Conservation (phyloP, 768 basidiomycete species). For the Naganishia kalamii region DNA sequence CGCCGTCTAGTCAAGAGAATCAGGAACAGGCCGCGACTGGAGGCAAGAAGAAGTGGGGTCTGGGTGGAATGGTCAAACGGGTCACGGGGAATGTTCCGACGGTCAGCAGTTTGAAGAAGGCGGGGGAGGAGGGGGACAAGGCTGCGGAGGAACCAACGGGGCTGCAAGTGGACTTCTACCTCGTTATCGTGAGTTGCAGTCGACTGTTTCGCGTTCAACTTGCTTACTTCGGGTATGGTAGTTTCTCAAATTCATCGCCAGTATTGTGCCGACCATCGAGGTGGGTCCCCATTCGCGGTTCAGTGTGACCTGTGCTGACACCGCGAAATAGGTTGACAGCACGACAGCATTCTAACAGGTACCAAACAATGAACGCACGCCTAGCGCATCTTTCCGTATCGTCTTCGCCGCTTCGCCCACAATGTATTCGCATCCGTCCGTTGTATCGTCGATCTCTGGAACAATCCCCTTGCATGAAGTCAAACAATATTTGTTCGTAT, state of each 20-base stretch:
- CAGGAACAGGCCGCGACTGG: constrained; percentile 49
- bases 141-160: constrained; percentile 66
- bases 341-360: background rate
- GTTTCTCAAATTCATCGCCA: constrained; percentile 98
- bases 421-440: background rate
- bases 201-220: background rate
- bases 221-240: constrained; percentile 11
- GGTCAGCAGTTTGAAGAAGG: constrained; percentile 14
- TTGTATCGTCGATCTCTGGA: background rate
- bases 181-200: constrained; percentile 57
- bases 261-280: constrained; percentile 97
- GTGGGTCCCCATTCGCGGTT: constrained; percentile 49
- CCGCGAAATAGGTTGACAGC: too few relatives aligned
- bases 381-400: background rate
- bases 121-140: constrained; percentile 47
- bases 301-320: too few relatives aligned
- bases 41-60: constrained; percentile 65
- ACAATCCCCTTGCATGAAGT: too few relatives aligned
- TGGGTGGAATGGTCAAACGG: constrained; percentile 59
- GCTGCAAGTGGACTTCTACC: constrained; percentile 94
- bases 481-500: too few relatives aligned
- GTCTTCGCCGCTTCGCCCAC: background rate
- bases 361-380: too few relatives aligned
- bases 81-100: constrained; percentile 53
- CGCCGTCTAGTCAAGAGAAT: background rate